Evolutionary conservation across 768 basidiomycete species (phyloP).

Genomic region (Rhizopogon rudus): DNA sequence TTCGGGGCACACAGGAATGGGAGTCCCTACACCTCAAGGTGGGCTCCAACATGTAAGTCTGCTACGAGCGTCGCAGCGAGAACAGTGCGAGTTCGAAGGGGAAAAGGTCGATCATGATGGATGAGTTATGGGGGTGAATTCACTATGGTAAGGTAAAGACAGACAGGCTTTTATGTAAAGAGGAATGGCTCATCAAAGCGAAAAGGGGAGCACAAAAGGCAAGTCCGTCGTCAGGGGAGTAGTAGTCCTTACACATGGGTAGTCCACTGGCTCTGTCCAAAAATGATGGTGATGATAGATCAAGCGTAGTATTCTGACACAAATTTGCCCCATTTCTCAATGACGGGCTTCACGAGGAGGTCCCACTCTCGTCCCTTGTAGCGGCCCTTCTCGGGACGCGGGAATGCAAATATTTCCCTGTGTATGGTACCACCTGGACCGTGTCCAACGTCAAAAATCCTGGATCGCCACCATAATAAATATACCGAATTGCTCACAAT

Average conservation of each 20-base stretch:
- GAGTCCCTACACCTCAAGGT: too few relatives aligned
- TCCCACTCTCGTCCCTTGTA: constrained; percentile 73
- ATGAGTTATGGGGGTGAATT: too few relatives aligned
- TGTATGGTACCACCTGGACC: constrained; percentile 52
- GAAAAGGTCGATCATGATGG: too few relatives aligned
- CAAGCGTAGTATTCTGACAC: constrained; percentile 31
- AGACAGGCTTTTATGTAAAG: too few relatives aligned
- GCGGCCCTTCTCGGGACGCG: constrained; percentile 43
- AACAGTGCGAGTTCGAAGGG: too few relatives aligned
- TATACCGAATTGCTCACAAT: constrained; percentile 33
- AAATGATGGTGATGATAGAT: constrained; percentile 1
- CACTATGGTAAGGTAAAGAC: too few relatives aligned
- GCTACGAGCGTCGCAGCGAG: too few relatives aligned
- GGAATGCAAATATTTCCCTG: constrained; percentile 78
- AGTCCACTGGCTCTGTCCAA: not conserved
- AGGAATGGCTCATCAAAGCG: too few relatives aligned
- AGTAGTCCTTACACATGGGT: not conserved
- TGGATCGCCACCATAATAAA: constrained; percentile 22
- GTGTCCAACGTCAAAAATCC: not conserved
- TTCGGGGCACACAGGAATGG: too few relatives aligned
- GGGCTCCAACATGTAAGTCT: too few relatives aligned
- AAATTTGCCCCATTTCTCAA: constrained; percentile 75
- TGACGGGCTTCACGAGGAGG: constrained; percentile 63
- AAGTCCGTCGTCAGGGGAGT: too few relatives aligned
- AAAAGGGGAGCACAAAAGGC: too few relatives aligned